A percentile compares a stretch with the other conserved stretches of the same genome.
These are phyloP conservation scores for Orbilia blumenaviensis DNA, from an alignment of 2,329 filamentous ascomycete genomes.

Conservation along the genomic window DNA sequence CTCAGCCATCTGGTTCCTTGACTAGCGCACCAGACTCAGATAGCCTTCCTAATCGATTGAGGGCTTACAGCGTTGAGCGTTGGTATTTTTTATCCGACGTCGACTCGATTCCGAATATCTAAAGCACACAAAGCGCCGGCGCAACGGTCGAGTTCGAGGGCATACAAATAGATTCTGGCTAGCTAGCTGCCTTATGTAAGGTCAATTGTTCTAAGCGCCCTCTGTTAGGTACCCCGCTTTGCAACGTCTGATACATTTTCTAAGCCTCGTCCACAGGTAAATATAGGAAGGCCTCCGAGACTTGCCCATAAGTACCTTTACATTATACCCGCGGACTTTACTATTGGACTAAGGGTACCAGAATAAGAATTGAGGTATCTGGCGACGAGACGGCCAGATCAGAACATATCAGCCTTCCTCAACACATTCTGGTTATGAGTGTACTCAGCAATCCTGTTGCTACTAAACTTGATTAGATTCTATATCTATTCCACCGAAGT, in stretches of 20 bases:
- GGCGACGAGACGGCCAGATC: too few species aligned
- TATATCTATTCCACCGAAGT: too few species aligned
- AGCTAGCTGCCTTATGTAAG: background rate
- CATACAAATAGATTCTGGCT: background rate
- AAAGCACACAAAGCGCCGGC: background rate
- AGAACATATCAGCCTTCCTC: too few species aligned
- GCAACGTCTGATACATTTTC: background rate
- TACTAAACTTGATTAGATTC: too few species aligned
- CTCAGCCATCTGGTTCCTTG: background rate
- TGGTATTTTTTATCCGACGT: too few species aligned
- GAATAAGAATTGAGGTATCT: too few species aligned
- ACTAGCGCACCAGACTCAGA: background rate
- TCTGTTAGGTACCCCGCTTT: background rate
- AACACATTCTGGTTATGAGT: too few species aligned
- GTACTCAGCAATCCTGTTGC: too few species aligned
- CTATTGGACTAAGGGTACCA: background rate
- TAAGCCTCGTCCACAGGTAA: too few species aligned
- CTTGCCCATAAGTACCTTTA: background rate
- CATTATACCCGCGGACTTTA: background rate
- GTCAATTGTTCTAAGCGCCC: background rate
- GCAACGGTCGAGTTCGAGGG: background rate
- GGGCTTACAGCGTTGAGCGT: too few species aligned
- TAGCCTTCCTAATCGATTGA: too few species aligned
- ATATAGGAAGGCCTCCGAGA: too few species aligned
- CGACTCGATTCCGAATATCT: background rate